phyloP scores from a whole-genome alignment of 2,329 filamentous ascomycete genomes.

The Trichoderma arundinaceum region DNA sequence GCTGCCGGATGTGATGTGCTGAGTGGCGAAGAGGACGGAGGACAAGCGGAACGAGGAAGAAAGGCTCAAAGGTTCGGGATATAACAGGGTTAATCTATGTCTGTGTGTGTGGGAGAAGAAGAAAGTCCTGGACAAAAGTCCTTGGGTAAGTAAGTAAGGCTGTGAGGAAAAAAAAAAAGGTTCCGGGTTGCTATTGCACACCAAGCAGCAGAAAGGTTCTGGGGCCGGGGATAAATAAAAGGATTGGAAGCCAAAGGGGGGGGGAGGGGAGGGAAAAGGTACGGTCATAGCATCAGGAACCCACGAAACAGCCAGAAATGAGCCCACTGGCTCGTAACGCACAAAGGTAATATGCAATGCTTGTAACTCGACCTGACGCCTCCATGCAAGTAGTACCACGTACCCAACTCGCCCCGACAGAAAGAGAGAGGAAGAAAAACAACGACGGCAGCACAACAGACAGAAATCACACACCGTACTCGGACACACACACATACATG shows the following conservation, averaged over 20 bases:
- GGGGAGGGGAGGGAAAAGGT: background rate
- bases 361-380: slow-evolving; percentile 2
- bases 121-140: background rate
- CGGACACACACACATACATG: background rate
- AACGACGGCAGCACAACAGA: slow-evolving; percentile 13
- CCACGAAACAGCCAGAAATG: slow-evolving; percentile 4
- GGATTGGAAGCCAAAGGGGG: background rate
- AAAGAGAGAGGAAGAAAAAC: background rate
- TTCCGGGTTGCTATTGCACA: slow-evolving; percentile 10
- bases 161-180: background rate
- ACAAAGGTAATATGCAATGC: background rate
- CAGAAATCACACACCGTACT: slow-evolving; percentile 12
- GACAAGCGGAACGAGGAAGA: background rate
- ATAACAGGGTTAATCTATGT: background rate
- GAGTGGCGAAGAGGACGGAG: background rate
- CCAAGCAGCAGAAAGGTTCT: slow-evolving; percentile 1
- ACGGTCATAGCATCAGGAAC: slow-evolving; percentile 18
- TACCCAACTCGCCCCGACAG: background rate
- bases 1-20: background rate
- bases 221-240: slow-evolving; percentile 28
- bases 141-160: slow-evolving; percentile 1
- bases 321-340: slow-evolving; percentile 15
- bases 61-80: background rate
- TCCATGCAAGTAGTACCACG: background rate
- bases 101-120: slow-evolving; percentile 3